Evolutionary conservation across 2,329 filamentous ascomycete species (phyloP).

Genomic region (Bipolaris zeicola): DNA sequence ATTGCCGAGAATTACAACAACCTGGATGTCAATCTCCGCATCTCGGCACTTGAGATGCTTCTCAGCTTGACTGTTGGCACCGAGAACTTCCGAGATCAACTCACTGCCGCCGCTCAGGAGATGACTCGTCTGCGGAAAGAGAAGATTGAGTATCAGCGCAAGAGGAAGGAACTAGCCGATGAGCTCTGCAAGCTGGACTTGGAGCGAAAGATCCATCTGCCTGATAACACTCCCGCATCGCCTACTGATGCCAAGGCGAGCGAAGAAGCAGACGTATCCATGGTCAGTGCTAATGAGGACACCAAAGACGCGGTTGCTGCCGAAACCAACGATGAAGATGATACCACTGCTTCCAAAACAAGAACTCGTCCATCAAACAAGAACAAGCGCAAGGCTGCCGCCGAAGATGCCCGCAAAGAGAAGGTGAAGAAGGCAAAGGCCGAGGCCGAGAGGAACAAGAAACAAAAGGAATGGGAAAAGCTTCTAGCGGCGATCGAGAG

Average conservation of each 20-base stretch:
- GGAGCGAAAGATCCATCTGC: slow-evolving; percentile 72
- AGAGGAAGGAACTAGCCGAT: slow-evolving; percentile 70
- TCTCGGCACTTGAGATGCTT: slow-evolving; percentile 80
- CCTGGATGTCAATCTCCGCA: slow-evolving; percentile 82
- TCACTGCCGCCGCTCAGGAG: slow-evolving; percentile 89
- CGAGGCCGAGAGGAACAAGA: slow-evolving; percentile 66
- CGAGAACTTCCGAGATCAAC: slow-evolving; percentile 81
- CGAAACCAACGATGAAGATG: slow-evolving; percentile 67
- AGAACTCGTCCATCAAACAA: slow-evolving; percentile 63
- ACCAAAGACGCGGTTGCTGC: slow-evolving; percentile 67
- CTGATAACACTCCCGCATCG: slow-evolving; percentile 72
- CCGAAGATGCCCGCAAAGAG: slow-evolving; percentile 61
- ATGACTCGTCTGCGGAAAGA: slow-evolving; percentile 96
- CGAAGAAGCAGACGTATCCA: slow-evolving; percentile 66
- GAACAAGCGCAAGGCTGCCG: slow-evolving; percentile 76
- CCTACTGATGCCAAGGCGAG: slow-evolving; percentile 57
- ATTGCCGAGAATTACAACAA: slow-evolving; percentile 73
- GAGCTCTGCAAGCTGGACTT: slow-evolving; percentile 74
- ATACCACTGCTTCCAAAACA: slow-evolving; percentile 65
- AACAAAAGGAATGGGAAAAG: slow-evolving; percentile 87
- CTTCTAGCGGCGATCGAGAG: slow-evolving; percentile 87
- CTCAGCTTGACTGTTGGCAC: slow-evolving; percentile 86
- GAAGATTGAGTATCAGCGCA: slow-evolving; percentile 89
- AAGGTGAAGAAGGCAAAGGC: slow-evolving; percentile 69
- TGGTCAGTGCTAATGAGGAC: slow-evolving; percentile 61